Evolutionary conservation across 2,329 filamentous ascomycete species (phyloP), one percentile per base, ranked within the genome.

Genomic region (Penicillium sp.): DNA sequence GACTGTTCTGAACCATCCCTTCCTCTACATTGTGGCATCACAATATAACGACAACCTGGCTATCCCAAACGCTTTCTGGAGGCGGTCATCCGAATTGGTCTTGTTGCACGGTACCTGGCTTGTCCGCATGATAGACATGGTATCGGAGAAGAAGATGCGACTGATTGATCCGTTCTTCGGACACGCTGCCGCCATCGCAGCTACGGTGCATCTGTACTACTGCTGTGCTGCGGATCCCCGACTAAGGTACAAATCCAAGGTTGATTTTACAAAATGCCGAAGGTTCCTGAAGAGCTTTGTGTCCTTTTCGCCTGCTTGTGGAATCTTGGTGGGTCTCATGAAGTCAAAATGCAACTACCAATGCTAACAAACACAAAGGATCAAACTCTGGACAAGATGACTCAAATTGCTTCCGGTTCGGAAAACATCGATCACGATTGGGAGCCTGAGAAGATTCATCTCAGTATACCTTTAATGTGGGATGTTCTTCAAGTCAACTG

Each of bases 1-100:
- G 11, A 81, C 79, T 0, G 78, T 82, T 2, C 66, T 83, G 36
- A 82, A 83, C 61, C 81, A 83, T 54, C 81, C 81, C 0, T 82
- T 83, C 58, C 72, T 83, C 8, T 82, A 82, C 64, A 81, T 82
- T 15, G 74, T 81, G 13, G 79, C 78, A 3, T 79, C 80, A 0
- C 79, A 82, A 59, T 76, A 81, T 66, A 82, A 82, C 49, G 74
- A 77, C 4, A 82, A 82, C 46, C 65, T 82, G 29, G 78, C 78
- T 0, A 82, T 82, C 6, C 81, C 81, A 0, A 83, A 83, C 54
- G 81, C 79, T 0, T 83, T 83, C 55, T 83, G 81, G 81, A 72
- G 79, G 40, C 68, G 79, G 3, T 82, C 80, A 0, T 82, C 79
- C 0, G 81, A 83, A 60, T 66, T 81, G 13, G 81, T 80, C 0